These are phyloP conservation scores for Monosporascus sp. DNA, from an alignment of 2,329 filamentous ascomycete species.

Conservation along the genomic window DNA sequence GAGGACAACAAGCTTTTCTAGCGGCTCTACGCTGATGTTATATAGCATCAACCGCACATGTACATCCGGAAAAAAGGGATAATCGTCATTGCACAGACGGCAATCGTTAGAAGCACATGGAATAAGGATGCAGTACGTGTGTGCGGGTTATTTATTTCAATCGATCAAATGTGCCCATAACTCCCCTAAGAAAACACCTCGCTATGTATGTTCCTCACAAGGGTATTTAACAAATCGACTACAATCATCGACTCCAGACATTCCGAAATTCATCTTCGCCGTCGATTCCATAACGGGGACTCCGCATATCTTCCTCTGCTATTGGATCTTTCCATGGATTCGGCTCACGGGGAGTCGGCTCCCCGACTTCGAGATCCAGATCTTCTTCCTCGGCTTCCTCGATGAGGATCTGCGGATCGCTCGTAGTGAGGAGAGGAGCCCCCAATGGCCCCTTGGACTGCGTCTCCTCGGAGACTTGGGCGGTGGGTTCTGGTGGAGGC, in stretches of 20 bases:
- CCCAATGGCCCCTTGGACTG: conserved; percentile 28
- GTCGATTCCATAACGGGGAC: conserved; percentile 14
- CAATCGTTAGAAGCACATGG: no score
- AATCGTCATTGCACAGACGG: no score
- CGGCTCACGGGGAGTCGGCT: conserved; percentile 18
- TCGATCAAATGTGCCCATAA: no score
- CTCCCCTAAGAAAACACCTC: no score
- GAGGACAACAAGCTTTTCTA: no score
- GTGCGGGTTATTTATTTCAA: no score
- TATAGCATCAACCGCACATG: no score
- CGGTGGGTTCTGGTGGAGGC: conserved; percentile 19
- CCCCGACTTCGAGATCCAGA: conserved; percentile 16
- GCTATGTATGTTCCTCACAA: no score
- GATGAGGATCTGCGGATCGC: conserved; percentile 26
- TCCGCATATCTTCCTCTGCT: background rate
- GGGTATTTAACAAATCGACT: conserved; percentile 4
- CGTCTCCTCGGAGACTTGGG: conserved; percentile 19
- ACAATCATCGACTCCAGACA: conserved; percentile 33
- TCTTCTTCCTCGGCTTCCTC: conserved; percentile 30
- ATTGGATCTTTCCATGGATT: conserved; percentile 4
- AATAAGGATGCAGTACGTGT: no score
- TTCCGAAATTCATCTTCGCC: conserved; percentile 41
- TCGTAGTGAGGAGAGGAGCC: conserved; percentile 24
- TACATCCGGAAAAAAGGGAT: no score
- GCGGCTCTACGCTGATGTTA: no score